phyloP scores from a whole-genome alignment of 169 alveolate species.

The Plasmodium blacklocki region DNA sequence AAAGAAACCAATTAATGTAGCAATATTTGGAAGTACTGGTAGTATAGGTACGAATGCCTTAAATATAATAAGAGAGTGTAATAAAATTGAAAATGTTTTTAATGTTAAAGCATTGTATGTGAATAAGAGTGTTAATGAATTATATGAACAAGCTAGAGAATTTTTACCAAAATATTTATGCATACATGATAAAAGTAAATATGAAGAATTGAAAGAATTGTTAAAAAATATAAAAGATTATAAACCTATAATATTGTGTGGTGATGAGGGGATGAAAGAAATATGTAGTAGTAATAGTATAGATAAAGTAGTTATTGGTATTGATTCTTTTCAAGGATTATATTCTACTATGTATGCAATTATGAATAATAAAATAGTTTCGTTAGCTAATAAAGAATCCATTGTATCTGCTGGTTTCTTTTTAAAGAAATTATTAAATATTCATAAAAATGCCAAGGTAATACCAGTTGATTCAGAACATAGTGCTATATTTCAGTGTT shows the following conservation, averaged over 20 bases:
- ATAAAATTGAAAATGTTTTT: conserved; percentile 73
- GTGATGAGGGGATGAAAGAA: conserved; percentile 79
- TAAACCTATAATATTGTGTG: conserved; percentile 73
- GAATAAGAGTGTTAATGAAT: conserved; percentile 73
- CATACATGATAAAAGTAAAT: conserved; percentile 67
- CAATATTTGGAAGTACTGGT: conserved; percentile 88
- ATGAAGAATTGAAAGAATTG: conserved; percentile 56
- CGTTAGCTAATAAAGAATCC: conserved; percentile 90
- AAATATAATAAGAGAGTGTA: conserved; percentile 80
- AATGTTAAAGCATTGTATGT: conserved; percentile 88
- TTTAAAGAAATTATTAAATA: conserved; percentile 37
- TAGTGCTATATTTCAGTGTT: conserved; percentile 89
- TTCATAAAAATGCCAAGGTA: conserved; percentile 55
- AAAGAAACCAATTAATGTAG: conserved; percentile 31
- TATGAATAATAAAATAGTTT: conserved; percentile 83
- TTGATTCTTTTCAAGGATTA: conserved; percentile 91
- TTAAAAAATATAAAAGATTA: conserved; percentile 36
- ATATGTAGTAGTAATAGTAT: conserved; percentile 77
- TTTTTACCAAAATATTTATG: conserved; percentile 81
- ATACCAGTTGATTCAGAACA: conserved; percentile 92
- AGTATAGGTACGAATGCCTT: conserved; percentile 89
- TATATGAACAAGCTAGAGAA: conserved; percentile 82
- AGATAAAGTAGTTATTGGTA: conserved; percentile 86
- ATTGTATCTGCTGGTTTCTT: conserved; percentile 88
- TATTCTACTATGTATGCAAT: conserved; percentile 90